Evolutionary conservation across 1,284 basidiomycete species (phyloP).

Genomic region (Pseudomicrostroma phylloplanum): DNA sequence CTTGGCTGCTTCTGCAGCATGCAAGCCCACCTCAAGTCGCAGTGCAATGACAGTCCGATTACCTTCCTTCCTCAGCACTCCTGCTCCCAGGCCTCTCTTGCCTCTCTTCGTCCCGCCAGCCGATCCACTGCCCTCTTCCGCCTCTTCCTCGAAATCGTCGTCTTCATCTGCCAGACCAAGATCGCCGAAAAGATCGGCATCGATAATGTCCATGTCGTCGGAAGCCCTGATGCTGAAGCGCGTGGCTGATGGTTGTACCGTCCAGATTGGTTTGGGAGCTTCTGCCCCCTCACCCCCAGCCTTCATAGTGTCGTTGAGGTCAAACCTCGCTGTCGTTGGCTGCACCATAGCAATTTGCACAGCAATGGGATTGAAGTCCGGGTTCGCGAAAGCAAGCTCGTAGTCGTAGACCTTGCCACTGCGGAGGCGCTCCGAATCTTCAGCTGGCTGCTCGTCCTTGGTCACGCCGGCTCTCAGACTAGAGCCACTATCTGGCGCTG

Average conservation of each 20-base stretch:
- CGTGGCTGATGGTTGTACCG: background rate
- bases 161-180: constrained; percentile 2
- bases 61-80: constrained; percentile 73
- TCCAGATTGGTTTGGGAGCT: constrained; percentile 7
- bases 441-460: background rate
- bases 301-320: background rate
- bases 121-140: constrained; percentile 68
- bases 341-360: constrained; percentile 65
- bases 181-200: background rate
- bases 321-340: background rate
- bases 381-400: constrained; percentile 82
- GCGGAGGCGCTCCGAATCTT: constrained; percentile 56
- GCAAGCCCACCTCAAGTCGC: constrained; percentile 61
- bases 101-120: constrained; percentile 50
- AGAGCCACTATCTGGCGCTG: background rate
- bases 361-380: constrained; percentile 85
- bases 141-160: constrained; percentile 59
- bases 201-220: constrained; percentile 2
- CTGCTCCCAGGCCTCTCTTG: constrained; percentile 55
- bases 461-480: background rate
- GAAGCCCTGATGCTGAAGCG: constrained; percentile 7
- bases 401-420: constrained; percentile 75
- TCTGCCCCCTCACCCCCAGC: background rate
- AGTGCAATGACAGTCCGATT: constrained; percentile 79
- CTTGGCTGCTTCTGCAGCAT: background rate